Base-by-base conservation (phyloP, 768 basidiomycete genomes). In the Pisolithus microcarpus region DNA sequence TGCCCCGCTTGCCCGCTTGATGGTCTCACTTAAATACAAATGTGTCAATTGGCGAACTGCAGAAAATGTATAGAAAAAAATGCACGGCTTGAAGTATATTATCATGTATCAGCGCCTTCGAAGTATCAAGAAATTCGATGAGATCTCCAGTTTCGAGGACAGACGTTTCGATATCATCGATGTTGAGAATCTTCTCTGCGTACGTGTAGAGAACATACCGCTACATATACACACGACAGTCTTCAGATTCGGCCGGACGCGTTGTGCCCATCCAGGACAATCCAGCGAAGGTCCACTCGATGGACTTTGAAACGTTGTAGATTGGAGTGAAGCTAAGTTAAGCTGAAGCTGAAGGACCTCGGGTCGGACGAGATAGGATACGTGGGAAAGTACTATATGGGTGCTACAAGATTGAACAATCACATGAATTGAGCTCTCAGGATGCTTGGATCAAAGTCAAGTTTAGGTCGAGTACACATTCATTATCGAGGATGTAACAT, bases 211-310 rank as follows among this genome's bases (percentile, higher is more conserved):
- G 44, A 48, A 43, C 4, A 28, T 10, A 36, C 51, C 54, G 28
- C 54, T 48, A 10, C 46, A 31, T 24, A 48, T 49, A 1, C 24
- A 50, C 18, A 49, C 11, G 11, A n/a, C n/a, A 55, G 24, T 16
- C 13, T 38, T 52, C 7, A 52, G 31, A 4, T 31, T 26, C 18
- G 54, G 54, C 51, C 54, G 52, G 4, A 55, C 21, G 4, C 37
- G 34, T 11, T 28, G 40, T 3, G 43, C 16, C 51, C 54, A 55
- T 5, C 51, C 54, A 37, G 38, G 6, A 2, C 18, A 6, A 5
- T 15, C 15, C 7, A n/a, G 13, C 31, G 50, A 23, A 23, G 21
- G 21, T 23, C 21, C 26, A 26, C 26, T 26, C 26, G 26, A 1
- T 26, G 26, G 26, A 26, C 26, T 26, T 26, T 26, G 26, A 26